Percentiles rank a stretch among this genome's conserved stretches.
Evolutionary conservation across 2,329 filamentous ascomycete genomes (phyloP).

Genomic region (Ophiostoma piceae): DNA sequence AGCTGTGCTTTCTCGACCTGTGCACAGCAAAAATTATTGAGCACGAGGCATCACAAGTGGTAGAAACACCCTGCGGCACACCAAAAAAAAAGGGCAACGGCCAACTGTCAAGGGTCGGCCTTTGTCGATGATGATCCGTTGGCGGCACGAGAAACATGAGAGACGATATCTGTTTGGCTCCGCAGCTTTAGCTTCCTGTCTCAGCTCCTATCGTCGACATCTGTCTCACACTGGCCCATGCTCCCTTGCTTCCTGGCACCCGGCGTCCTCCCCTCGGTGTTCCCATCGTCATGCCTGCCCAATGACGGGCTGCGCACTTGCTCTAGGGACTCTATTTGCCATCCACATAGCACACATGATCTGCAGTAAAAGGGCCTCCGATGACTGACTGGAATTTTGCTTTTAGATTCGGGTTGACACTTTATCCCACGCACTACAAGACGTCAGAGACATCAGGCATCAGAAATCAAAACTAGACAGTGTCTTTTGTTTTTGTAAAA

Average conservation of each 20-base stretch:
- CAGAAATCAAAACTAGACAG: not conserved
- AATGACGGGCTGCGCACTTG: not conserved
- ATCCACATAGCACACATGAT: not conserved
- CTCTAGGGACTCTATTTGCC: not conserved
- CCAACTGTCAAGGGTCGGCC: not conserved
- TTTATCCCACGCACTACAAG: not conserved
- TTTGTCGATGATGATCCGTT: not conserved
- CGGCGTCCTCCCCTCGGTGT: constrained; percentile 12
- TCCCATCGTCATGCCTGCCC: not conserved
- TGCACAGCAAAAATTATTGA: not conserved
- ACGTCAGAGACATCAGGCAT: not conserved
- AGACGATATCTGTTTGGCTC: constrained; percentile 13
- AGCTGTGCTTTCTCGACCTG: not conserved
- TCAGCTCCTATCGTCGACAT: constrained; percentile 20
- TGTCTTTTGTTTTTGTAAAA: constrained; percentile 6
- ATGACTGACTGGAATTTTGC: not conserved
- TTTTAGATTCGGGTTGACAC: not conserved
- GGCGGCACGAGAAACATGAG: not conserved
- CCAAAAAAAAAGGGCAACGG: not conserved
- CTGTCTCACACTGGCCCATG: constrained; percentile 17
- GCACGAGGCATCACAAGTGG: not conserved
- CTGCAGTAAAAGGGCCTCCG: constrained; percentile 1
- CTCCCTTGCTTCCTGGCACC: constrained; percentile 18
- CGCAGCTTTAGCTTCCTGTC: constrained; percentile 15
- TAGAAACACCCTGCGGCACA: not conserved